Evolutionary conservation across 495 filamentous ascomycete genomes (phyloP), one percentile per base, ranked within the genome.

Genomic region (Trichoderma gamsii): DNA sequence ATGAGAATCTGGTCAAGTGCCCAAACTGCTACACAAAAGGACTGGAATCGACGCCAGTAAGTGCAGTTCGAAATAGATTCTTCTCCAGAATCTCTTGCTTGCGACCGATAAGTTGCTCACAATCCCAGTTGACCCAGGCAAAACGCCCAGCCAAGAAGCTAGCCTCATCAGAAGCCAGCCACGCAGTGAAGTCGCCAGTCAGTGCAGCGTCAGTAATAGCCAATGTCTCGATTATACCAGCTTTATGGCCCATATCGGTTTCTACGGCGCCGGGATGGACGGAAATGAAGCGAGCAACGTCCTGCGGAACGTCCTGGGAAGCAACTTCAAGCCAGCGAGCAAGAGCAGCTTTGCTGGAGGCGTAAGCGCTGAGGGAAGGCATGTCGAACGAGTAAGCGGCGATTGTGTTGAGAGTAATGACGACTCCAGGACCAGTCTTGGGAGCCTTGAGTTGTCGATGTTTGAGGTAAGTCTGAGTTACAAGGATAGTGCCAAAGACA

Each of bases 121-220:
- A 77, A 71, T 84, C 82, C 81, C 81, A 84, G 68, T 82, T 81
- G 3, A 71, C 72, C 72, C 74, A 82, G 0, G 80, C 72, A 16
- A 76, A 74, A 63, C 73, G 77, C 9, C 79, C 78, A n/a, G 72
- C 76, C 29, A 83, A 68, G 67, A 81, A 82, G 9, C 67, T 70
- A 7, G 79, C 78, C 67, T 83, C 77, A 0, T 71, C 69, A 38
- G 71, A 74, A 5, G 71, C 68, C 11, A 78, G 56, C 82, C 82
- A 84, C 13, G 83, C 68, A 23, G 70, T n/a, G 66, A 82, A 82
- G n/a, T 76, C 67, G 9, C 70, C 80, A 0, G 79, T 71, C 9
- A 83, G 75, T 3, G 49, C 15, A 21, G 49, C 49, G n/a, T 52
- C n/a, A 9, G 49, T 52, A 25, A 52, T 9, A 2, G n/a, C 18